phyloP scores from a whole-genome alignment of 345 rosid species.

The Carallia brachiata region DNA sequence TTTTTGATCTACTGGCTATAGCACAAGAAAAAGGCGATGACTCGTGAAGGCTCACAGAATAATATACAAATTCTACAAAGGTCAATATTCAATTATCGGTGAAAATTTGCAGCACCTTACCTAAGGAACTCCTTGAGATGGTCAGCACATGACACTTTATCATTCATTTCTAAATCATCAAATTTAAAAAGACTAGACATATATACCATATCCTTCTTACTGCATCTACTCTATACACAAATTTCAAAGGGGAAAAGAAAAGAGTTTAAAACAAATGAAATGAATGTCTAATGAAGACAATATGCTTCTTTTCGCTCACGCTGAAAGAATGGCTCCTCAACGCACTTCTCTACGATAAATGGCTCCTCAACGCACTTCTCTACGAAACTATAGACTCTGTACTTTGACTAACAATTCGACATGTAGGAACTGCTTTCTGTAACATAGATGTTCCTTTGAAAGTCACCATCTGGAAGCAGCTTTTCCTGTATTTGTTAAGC shows the following conservation, averaged over 20 bases:
- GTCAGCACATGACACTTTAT: neutral
- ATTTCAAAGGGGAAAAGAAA: neutral
- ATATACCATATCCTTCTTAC: neutral
- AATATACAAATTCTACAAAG: no score
- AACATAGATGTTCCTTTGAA: slow-evolving; percentile 77
- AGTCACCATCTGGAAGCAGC: slow-evolving; percentile 56
- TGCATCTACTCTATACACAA: slow-evolving; percentile 18
- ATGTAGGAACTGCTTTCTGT: slow-evolving; percentile 49
- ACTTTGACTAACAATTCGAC: slow-evolving; percentile 28
- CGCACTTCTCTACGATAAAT: neutral
- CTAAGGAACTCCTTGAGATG: no score
- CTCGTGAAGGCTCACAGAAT: no score
- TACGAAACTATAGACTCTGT: slow-evolving; percentile 16
- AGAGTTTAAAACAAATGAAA: slow-evolving; percentile 2
- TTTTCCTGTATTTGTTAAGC: slow-evolving; percentile 51
- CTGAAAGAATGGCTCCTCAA: neutral
- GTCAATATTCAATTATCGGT: no score
- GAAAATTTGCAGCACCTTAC: no score
- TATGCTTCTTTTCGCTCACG: neutral
- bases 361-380: neutral
- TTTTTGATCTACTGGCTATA: no score
- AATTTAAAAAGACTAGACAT: neutral
- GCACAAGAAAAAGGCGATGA: no score
- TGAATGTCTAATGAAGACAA: neutral
- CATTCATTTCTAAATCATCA: neutral